A percentile compares a stretch with the other conserved stretches of the same genome.
These are phyloP conservation scores for Ophiocordyceps camponoti-floridani DNA, from an alignment of 2,329 filamentous ascomycete species.

Conservation along the genomic window DNA sequence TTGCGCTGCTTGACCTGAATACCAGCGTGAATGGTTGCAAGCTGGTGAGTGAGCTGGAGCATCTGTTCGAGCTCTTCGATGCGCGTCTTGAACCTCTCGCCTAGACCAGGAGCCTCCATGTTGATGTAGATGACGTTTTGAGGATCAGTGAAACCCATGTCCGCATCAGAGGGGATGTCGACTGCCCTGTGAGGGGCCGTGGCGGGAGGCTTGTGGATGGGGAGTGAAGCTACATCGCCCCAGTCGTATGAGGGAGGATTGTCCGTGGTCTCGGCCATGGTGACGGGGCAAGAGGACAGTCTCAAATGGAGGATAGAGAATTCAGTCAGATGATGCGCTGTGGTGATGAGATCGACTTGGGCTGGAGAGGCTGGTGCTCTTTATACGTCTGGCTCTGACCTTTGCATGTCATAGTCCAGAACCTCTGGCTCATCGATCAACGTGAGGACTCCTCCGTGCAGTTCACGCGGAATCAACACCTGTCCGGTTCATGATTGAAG, in stretches of 20 bases:
- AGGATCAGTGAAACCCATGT: slow-evolving; percentile 1
- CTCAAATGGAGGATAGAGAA: too few relatives aligned
- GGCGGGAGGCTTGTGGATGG: not conserved
- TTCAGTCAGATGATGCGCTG: not conserved
- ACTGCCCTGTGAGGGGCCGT: not conserved
- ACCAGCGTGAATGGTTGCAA: slow-evolving; percentile 1
- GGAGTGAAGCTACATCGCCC: not conserved
- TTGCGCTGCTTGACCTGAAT: slow-evolving; percentile 1
- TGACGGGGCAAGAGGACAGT: not conserved
- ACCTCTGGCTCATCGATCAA: too few relatives aligned
- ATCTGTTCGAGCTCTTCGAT: slow-evolving; percentile 2
- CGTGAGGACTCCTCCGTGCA: too few relatives aligned
- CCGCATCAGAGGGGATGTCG: slow-evolving; percentile 1
- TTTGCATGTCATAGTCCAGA: too few relatives aligned
- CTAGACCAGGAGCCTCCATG: not conserved
- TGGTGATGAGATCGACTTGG: not conserved
- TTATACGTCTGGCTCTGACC: too few relatives aligned
- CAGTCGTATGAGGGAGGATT: not conserved
- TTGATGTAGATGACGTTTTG: slow-evolving; percentile 1
- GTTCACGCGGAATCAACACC: too few relatives aligned
- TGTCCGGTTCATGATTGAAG: too few relatives aligned
- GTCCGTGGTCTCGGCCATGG: not conserved
- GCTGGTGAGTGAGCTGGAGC: slow-evolving; percentile 2
- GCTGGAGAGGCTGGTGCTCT: not conserved
- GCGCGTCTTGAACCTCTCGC: not conserved